phyloP scores from a whole-genome alignment of 768 basidiomycete genomes.

The Suillus alpinus region DNA sequence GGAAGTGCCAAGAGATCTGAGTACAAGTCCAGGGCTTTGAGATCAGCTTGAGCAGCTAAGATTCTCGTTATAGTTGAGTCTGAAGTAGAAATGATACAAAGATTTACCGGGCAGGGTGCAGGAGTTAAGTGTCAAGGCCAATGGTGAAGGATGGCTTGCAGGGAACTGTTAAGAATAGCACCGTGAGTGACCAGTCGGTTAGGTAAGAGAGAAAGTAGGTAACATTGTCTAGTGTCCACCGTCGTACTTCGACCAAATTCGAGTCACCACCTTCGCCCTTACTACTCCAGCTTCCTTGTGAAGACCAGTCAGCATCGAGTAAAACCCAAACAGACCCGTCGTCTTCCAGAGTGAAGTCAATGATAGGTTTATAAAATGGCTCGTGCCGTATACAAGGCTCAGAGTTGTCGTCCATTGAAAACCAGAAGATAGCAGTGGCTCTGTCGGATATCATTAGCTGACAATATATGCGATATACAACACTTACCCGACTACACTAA shows the following conservation, averaged over 20 bases:
- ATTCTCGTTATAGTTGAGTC: background rate
- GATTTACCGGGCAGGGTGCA: constrained; percentile 46
- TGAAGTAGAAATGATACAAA: constrained; percentile 8
- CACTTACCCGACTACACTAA: constrained; percentile 72
- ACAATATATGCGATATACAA: background rate
- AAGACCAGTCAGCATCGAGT: constrained; percentile 45
- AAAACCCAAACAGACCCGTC: constrained; percentile 43
- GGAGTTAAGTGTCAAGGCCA: constrained; percentile 47
- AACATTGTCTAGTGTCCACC: constrained; percentile 42
- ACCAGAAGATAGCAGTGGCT: constrained; percentile 64
- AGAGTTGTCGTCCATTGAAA: constrained; percentile 24
- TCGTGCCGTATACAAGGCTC: constrained; percentile 33
- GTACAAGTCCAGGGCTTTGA: constrained; percentile 61
- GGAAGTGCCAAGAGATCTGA: constrained; percentile 54
- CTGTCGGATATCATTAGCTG: constrained; percentile 33
- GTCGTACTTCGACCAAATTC: constrained; percentile 29
- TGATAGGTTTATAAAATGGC: constrained; percentile 56
- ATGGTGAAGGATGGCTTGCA: constrained; percentile 19
- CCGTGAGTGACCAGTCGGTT: background rate
- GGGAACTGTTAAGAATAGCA: constrained; percentile 16
- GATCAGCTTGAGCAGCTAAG: constrained; percentile 48
- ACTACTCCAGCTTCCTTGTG: constrained; percentile 9
- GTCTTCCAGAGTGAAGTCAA: constrained; percentile 49
- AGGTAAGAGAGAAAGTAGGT: background rate
- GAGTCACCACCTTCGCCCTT: constrained; percentile 15